Evolutionary conservation across 257 asterid genomes (phyloP), one percentile per base, ranked within the genome.

Genomic region (Fraxinus quadrangulata): DNA sequence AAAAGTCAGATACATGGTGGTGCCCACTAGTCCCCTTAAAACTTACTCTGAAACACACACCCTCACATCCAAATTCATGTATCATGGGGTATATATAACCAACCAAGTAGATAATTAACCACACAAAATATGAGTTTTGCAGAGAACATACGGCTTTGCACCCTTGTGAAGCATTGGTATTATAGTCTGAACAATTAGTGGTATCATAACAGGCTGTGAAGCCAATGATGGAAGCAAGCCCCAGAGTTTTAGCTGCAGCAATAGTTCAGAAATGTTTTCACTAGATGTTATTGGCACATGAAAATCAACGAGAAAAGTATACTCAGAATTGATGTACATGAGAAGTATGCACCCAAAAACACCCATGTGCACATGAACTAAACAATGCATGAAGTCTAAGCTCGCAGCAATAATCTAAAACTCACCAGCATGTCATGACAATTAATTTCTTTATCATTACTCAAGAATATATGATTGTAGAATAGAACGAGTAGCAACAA

Each of bases 141-240:
- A 80, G 68, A 78, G 77, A 84, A 84, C 93, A 49, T 93, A 96
- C 99, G 90, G 89, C 83, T 93, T 87, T 40, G 81, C 89, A 75
- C 92, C 92, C 74, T 85, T 87, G 83, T 88, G 97, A 85, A 96
- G 97, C 98, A 96, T 96, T 74, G 99, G 98, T 82, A 83, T 80
- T 78, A 96, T 85, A 81, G 95, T 87, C 92, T 96, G 99, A 88
- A 89, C 88, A 78, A 90, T 69, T 78, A 96, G 86, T 17, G 98
- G 98, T 56, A 87, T 83, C 97, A 96, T 92, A 61, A 98, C 96
- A 79, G 97, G 84, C 83, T 93, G 94, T 65, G 98, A 88, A 81
- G 94, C 97, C 82, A 90, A 91, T 73, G 96, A 87, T 12, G 99
- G 96, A 67, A 96, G 94, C 91, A 89, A 75, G 37, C 86, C 87